Evolutionary conservation across 1,284 basidiomycete species (phyloP).

Genomic region (Microbotryum intermedium): DNA sequence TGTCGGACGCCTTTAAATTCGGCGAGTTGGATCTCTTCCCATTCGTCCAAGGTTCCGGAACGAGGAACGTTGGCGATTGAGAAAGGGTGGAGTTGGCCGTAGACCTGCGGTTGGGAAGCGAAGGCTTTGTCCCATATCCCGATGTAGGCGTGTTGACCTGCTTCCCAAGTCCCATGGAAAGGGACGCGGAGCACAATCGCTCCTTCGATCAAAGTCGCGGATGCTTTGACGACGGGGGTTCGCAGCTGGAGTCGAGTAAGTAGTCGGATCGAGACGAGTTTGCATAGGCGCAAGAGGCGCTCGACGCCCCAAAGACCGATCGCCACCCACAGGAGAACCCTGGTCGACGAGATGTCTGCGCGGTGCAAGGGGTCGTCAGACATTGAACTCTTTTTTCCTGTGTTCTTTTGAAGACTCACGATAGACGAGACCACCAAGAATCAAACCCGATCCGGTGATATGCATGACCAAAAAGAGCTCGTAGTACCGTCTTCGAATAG

Average conservation of each 20-base stretch:
- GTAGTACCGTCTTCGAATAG: slow-evolving; percentile 17
- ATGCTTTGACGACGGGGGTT: slow-evolving; percentile 15
- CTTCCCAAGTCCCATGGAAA: slow-evolving; percentile 17
- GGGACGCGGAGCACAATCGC: slow-evolving; percentile 23
- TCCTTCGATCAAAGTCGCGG: slow-evolving; percentile 20
- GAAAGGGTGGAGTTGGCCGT: slow-evolving; percentile 26
- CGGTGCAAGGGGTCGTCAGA: no score
- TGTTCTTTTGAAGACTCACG: no score
- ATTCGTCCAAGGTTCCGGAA: slow-evolving; percentile 3
- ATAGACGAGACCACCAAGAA: slow-evolving; percentile 20
- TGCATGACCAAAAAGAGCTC: slow-evolving; percentile 25
- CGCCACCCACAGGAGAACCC: slow-evolving; percentile 19
- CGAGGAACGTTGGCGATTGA: slow-evolving; percentile 25
- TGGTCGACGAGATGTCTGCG: slow-evolving; percentile 13
- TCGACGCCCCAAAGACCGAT: slow-evolving; percentile 26
- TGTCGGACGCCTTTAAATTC: not conserved
- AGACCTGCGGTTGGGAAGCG: slow-evolving; percentile 13
- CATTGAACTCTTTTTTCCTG: no score
- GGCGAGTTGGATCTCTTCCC: not conserved
- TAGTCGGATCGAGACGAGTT: slow-evolving; percentile 14
- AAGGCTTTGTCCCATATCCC: slow-evolving; percentile 12
- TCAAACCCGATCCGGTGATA: slow-evolving; percentile 15
- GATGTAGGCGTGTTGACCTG: slow-evolving; percentile 19
- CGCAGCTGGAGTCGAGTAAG: slow-evolving; percentile 9
- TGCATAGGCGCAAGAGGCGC: slow-evolving; percentile 8